phyloP scores from a whole-genome alignment of 306 rosid species.

The Datisca glomerata region DNA sequence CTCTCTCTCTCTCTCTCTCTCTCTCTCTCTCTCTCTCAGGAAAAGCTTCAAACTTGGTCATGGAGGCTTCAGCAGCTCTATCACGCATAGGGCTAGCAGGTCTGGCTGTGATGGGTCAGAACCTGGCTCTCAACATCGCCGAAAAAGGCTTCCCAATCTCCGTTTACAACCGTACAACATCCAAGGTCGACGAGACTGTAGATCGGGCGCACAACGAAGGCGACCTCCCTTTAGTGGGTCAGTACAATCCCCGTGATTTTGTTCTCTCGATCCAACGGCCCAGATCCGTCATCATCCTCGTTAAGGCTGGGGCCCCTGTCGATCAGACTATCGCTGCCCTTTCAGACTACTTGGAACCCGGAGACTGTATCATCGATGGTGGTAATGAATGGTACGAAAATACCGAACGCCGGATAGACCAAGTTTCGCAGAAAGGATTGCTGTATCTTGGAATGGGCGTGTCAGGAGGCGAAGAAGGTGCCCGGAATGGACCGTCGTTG shows the following conservation, averaged over 20 bases:
- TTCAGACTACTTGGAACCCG: constrained; percentile 64
- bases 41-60: neutral
- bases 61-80: constrained; percentile 57
- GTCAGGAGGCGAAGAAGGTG: constrained; percentile 94
- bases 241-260: constrained; percentile 66
- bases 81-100: constrained; percentile 92
- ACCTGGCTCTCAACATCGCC: constrained; percentile 88
- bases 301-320: constrained; percentile 87
- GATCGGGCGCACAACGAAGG: constrained; percentile 68
- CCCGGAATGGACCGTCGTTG: constrained; percentile 68
- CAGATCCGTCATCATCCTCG: constrained; percentile 83
- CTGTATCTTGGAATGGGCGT: constrained; percentile 90
- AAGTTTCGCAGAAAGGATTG: constrained; percentile 28
- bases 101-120: constrained; percentile 96
- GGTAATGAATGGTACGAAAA: constrained; percentile 95
- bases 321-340: constrained; percentile 81
- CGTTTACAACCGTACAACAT: constrained; percentile 81
- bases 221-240: constrained; percentile 52
- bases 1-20: neutral
- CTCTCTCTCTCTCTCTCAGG: neutral
- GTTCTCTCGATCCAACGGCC: constrained; percentile 78
- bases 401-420: constrained; percentile 59
- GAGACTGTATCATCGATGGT: constrained; percentile 77
- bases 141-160: constrained; percentile 96
- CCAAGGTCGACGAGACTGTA: constrained; percentile 85